Evolutionary conservation across 768 basidiomycete species (phyloP), one percentile per base, ranked within the genome.

Genomic region (Leccinum pellstonianum): DNA sequence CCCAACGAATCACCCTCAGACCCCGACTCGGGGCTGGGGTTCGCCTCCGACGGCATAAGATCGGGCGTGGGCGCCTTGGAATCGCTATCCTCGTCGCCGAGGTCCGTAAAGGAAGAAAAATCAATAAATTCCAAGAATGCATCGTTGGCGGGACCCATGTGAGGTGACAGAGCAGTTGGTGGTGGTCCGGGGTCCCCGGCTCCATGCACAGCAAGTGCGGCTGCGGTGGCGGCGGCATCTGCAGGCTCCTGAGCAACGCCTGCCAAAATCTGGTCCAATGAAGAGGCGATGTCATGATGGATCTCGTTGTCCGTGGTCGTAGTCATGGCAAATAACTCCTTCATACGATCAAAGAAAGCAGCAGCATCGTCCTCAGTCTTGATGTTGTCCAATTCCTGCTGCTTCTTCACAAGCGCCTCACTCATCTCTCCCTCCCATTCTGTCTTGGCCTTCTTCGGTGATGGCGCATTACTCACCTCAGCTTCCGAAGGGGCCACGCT

Each of bases 31-130:
- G 90, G 90, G 68, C 89, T 91, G 11, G 83, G 86, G 64, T 90
- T 89, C 19, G 89, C 83, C 59, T 90, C 89, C 19, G 88, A 86
- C 11, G 86, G 79, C 15, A 88, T 76, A 52, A 92, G 79, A 57
- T 91, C 90, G 9, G 90, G 90, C 3, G 90, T 91, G 8, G 81
- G 79, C n/a, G 86, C 83, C 67, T 88, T 88, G 14, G 86, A 87
- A 52, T 74, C 72, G 53, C 81, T 83, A 37, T 87, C 87, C 58
- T 90, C 87, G 21, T 84, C 84, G 10, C 77, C 73, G 41, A 70
- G 70, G 15, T 77, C 79, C 54, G 78, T 77, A 63, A 81, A 87
- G 7, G 80, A 81, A 50, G 88, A 83, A 63, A 88, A 88, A 71
- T 91, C 89, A 69, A 91, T 81, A 54, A 85, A 83, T 23, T 85